Evolutionary conservation across 2,329 filamentous ascomycete species (phyloP), one percentile per base, ranked within the genome.

Genomic region (Leptodontidium sp.): DNA sequence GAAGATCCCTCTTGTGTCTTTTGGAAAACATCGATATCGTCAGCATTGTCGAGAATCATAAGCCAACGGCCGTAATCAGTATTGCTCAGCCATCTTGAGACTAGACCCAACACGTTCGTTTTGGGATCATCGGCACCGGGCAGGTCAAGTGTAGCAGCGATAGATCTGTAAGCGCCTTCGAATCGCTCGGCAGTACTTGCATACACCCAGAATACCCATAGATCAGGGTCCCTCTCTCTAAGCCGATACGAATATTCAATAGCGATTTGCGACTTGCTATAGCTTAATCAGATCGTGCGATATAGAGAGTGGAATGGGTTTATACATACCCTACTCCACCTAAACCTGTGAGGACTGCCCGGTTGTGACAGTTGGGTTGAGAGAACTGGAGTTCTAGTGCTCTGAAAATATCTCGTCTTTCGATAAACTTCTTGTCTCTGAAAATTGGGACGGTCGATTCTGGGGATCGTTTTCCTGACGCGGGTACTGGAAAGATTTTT

Each of bases 181-280:
- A 74, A 72, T 61, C 68, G 52, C 0, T 40, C 62, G 9, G 47
- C 21, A 40, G 66, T 70, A 43, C 58, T 63, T n/a, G 64, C 70
- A 49, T 73, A 62, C 2, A 82, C 72, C 80, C 78, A 82, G 63
- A 81, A 81, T 17, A 82, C 69, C 70, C 72, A 78, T 9, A 71
- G 75, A 17, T 74, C 14, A 1, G 76, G 74, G 15, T 69, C 73
- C 35, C 65, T 53, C 0, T 74, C 67, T 63, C 68, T 71, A 7
- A 75, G 63, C 11, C 67, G 67, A 67, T 81, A 76, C 0, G 74
- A 74, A 57, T 80, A 81, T 71, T 81, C 71, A 40, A 82, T 81
- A 17, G 78, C 77, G n/a, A 80, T 73, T 72, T 79, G 76, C 29
- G 78, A 77, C 70, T 79, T 80, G 11, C 78, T 80, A 50, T 66